These are phyloP conservation scores for Stemphylium lycopersici DNA, from an alignment of 2,329 filamentous ascomycete species.

Conservation along the genomic window DNA sequence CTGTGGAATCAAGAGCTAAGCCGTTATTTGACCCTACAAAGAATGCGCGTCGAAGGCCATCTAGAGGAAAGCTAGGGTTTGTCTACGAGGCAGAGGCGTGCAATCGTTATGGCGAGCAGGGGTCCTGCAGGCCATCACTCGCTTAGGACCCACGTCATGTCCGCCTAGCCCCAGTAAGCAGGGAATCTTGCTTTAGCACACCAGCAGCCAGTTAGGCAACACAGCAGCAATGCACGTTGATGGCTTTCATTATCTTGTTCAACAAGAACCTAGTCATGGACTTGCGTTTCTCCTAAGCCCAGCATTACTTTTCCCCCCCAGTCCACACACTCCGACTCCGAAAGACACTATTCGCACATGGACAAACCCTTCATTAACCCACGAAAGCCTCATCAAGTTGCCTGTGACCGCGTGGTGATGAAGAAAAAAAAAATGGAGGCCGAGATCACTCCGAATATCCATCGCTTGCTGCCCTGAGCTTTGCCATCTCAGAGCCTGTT, in stretches of 20 bases:
- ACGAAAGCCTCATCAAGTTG: background rate
- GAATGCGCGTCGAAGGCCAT: conserved; percentile 22
- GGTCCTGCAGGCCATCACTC: conserved; percentile 18
- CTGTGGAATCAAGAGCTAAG: conserved; percentile 17
- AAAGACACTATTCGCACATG: no score
- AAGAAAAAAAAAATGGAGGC: background rate
- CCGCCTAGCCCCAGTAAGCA: background rate
- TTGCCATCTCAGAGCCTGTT: background rate
- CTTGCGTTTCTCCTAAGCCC: no score
- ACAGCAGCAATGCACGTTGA: no score
- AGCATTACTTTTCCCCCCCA: no score
- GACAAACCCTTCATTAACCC: no score
- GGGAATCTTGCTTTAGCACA: background rate
- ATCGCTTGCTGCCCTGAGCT: background rate
- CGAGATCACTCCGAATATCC: background rate
- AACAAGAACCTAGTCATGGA: background rate
- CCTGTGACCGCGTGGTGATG: background rate
- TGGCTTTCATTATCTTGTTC: background rate
- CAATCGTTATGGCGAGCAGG: conserved; percentile 26
- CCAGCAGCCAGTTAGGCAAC: no score
- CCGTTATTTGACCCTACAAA: conserved; percentile 27
- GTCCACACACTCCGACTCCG: no score
- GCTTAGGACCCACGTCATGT: conserved; percentile 14
- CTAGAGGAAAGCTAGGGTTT: conserved; percentile 12
- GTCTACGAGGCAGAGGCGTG: conserved; percentile 19